Conservation (phyloP, 2,329 filamentous ascomycete species). For the Bipolaris oryzae region DNA sequence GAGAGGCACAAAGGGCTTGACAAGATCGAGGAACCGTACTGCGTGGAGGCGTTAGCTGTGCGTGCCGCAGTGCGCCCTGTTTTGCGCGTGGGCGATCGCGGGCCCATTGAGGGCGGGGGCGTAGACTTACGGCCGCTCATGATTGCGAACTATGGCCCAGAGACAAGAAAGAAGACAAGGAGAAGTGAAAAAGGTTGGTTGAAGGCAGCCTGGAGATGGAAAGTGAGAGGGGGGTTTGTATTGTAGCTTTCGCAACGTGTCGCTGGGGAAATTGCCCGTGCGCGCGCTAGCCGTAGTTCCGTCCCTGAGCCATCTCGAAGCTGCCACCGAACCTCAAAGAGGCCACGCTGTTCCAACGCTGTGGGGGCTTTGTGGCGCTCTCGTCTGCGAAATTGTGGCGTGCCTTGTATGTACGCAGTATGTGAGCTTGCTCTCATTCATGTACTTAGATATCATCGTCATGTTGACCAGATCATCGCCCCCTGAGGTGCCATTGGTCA, state of each 20-base stretch:
- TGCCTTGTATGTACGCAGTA: not conserved
- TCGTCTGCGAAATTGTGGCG: not conserved
- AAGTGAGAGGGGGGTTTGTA: constrained; percentile 39
- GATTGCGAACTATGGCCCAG: constrained; percentile 51
- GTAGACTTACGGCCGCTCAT: constrained; percentile 64
- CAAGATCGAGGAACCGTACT: constrained; percentile 99
- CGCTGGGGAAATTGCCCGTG: constrained; percentile 33
- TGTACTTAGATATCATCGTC: not conserved
- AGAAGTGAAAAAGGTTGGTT: constrained; percentile 36
- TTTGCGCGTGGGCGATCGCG: constrained; percentile 16
- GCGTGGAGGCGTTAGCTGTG: constrained; percentile 34
- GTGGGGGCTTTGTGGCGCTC: not conserved
- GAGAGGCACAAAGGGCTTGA: constrained; percentile 99
- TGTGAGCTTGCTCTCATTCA: not conserved
- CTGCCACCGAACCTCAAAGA: constrained; percentile 25
- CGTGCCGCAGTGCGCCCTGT: constrained; percentile 9
- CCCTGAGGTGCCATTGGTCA: not conserved
- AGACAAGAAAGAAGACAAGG: constrained; percentile 43
- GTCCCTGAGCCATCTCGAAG: constrained; percentile 32
- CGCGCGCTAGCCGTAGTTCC: constrained; percentile 31
- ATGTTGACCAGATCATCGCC: not conserved
- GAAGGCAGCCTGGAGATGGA: constrained; percentile 36
- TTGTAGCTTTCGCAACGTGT: constrained; percentile 41
- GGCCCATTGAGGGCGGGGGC: constrained; percentile 33
- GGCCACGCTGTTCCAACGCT: constrained; percentile 33